Evolutionary conservation across 495 filamentous ascomycete genomes (phyloP), one percentile per base, ranked within the genome.

Genomic region (Neurospora pannonica): DNA sequence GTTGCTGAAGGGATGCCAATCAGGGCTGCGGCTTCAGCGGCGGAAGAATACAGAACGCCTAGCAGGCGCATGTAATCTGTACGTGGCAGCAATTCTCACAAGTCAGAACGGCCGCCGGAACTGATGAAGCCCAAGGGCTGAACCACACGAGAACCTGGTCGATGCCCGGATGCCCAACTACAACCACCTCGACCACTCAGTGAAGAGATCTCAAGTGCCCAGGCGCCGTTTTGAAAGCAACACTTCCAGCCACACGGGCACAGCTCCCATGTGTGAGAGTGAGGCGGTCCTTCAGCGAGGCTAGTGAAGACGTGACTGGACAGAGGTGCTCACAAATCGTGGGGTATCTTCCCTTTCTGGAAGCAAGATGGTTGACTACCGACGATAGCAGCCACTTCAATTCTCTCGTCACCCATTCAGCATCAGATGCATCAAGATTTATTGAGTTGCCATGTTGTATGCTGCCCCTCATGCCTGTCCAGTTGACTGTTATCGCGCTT

Each of bases 141-240:
- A 67, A 67, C 54, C 13, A 31, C 24, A 34, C 54, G 28, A 34
- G 54, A 67, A 34, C 71, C 37, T 19, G 38, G 72, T 73, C 37
- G 60, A 79, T 80, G 79, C 73, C 75, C 75, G 24, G 75, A 31
- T 78, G 79, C 79, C 79, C 78, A 80, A 80, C 79, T 46, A 34
- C 71, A 76, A 74, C 76, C 70, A 67, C 15, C 7, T 36, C 15
- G 54, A 9, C 54, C 54, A 67, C 54, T 34, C 54, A 67, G 24
- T 34, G 54, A 67, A 34, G 28, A 19, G 11, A 67, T 67, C 54
- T 4, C 6, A 8, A 67, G 54, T 67, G 54, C 48, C 13, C 39
- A 28, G 43, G 62, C 71, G 74, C 60, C 67, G 21, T 71, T 31
- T 70, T 71, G 73, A 42, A 43, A 7, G 39, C 60, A 24, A 67